Base-by-base conservation (phyloP, 106 monocot genomes). In the Narthecium ossifragum region DNA sequence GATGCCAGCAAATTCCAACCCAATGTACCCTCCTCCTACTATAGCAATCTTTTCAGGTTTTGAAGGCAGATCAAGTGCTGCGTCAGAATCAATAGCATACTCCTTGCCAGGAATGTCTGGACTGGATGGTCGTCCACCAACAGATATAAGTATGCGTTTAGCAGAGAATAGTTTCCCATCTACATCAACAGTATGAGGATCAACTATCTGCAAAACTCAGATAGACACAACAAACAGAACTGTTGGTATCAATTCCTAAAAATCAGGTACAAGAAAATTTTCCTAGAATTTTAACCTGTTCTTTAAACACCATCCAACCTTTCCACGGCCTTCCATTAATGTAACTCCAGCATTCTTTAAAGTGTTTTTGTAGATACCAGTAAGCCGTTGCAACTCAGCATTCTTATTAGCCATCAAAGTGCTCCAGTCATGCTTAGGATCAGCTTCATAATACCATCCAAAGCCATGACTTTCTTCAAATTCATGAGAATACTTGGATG, bases 381-480 rank as follows among this genome's bases (percentile, higher is more conserved):
- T 91, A 2, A 98, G 73, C 31, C 98, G 90, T 30, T 91, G 84
- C 65, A 98, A 67, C 58, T 98, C 98, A 20, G 84, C 91, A 75
- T 91, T 98, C 72, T 98, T 98, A 57, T 98, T 91, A 47, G 91
- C 84, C 63, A 98, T 91, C 34, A 98, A 69, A 60, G 87, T 91
- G 52, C 77, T 75, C 98, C 98, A 98, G 34, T 91, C 87, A 65
- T 98, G 98, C 77, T 77, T 85, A n/a, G 98, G 98, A 24, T 91
- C 98, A 55, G 69, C 64, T 57, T 82, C 87, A 65, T 98, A 88
- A 40, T 46, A 79, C 98, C 98, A 98, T 36, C 98, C 98, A 78
- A 91, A 98, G n/a, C 98, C 87, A 64, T 58, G 87, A 67, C 87
- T 91, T 72, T 91, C 90, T 59, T 91, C 98, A 71, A 98, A 98